Conservation (phyloP, 768 basidiomycete species). For the Mycena leptocephala region DNA sequence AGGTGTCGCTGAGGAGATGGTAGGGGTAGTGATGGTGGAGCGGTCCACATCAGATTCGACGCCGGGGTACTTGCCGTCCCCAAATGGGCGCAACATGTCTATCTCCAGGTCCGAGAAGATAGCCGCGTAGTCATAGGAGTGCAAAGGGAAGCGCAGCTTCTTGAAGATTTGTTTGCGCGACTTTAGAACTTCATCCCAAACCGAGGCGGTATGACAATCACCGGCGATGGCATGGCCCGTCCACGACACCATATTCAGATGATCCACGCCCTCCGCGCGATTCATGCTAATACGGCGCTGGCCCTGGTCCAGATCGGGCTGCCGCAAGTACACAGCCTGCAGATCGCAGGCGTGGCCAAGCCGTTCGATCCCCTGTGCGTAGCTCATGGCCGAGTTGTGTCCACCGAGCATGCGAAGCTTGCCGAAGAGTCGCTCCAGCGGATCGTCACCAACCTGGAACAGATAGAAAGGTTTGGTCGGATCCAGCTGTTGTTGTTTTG, state of each 20-base stretch:
- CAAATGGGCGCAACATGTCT: constrained; percentile 18
- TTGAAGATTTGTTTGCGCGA: background rate
- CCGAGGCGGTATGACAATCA: background rate
- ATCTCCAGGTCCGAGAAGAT: background rate
- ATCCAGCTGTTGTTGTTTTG: constrained; percentile 45
- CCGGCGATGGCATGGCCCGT: constrained; percentile 2
- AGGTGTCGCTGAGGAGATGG: background rate
- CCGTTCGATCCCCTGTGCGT: background rate
- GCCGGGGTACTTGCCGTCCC: constrained; percentile 17
- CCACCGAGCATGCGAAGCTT: constrained; percentile 34
- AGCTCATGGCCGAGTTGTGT: constrained; percentile 21
- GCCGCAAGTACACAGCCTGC: background rate
- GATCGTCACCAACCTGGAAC: constrained; percentile 45
- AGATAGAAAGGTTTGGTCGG: constrained; percentile 35
- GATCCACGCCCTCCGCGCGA: constrained; percentile 6
- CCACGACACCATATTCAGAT: constrained; percentile 8
- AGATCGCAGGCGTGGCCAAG: constrained; percentile 12
- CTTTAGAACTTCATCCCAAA: background rate
- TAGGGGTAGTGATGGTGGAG: background rate
- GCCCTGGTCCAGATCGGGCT: constrained; percentile 14
- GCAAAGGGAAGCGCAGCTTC: background rate
- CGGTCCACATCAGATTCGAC: background rate
- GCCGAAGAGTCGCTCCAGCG: constrained; percentile 48
- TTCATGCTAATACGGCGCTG: constrained; percentile 2
- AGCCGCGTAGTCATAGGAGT: background rate